Base-by-base conservation (phyloP, 208 protist genomes). In the Trypanosoma avium region DNA sequence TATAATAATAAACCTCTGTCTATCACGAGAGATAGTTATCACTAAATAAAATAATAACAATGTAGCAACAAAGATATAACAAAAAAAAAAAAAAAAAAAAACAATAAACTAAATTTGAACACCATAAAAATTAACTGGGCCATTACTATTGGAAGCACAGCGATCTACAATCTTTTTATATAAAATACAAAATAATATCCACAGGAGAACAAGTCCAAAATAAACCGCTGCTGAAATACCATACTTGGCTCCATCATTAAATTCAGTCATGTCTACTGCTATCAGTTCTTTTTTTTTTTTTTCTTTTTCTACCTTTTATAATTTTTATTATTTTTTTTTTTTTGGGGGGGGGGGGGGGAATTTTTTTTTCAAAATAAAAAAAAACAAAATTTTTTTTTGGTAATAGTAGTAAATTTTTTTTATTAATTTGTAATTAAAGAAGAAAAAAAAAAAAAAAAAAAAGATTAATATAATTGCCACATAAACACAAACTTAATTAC, bases 91-190 rank as follows among this genome's bases (percentile, higher is more conserved):
- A n/a, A n/a, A n/a, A n/a, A n/a, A n/a, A n/a, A n/a, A n/a, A n/a
- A n/a, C n/a, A n/a, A 15, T 21, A 21, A 24, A 38, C 12, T 59
- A 70, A 9, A 77, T 27, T 32, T 74, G 50, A 6, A 53, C 27
- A 10, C 47, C 67, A 22, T 75, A 80, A 12, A 36, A 56, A 26
- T 77, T 69, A 0, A 69, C 45, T 64, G 60, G 22, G 52, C 59
- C 4, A 55, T 54, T 9, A 21, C 43, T 50, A 4, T 26, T 45
- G 27, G 13, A 56, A 72, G 78, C 32, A 49, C 60, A 81, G 19
- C 71, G 73, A 33, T 86, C 78, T 0, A 70, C 70, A 42, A 86
- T 75, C 26, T 64, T 75, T 17, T 67, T 70, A 48, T 83, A 86
- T 0, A 86, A 29, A 19, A 81, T 74, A 42, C 62, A 88, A 59